Evolutionary conservation across 768 basidiomycete genomes (phyloP), one percentile per base, ranked within the genome.

Genomic region (Tricholoma sp.): DNA sequence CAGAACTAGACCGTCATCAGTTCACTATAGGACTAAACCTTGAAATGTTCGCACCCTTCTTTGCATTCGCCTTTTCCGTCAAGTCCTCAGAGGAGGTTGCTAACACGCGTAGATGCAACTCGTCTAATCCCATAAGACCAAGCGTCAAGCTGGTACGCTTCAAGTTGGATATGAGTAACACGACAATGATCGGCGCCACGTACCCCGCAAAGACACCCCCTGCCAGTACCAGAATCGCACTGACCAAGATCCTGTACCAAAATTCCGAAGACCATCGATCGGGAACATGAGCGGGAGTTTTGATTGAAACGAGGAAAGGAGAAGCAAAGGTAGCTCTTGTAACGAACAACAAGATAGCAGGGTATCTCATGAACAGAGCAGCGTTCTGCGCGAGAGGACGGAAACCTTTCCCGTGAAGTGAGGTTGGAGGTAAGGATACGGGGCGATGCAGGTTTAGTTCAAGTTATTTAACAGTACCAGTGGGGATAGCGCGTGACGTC

Each of bases 201-300:
- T 56, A 90, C 94, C 95, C 95, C 11, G 95, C 91, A 67, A 98
- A 97, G 4, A 94, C 86, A 52, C 95, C 95, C 2, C 95, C 95
- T 0, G 83, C 74, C 1, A 98, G 71, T 6, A 98, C 94, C 28
- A 98, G 77, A 2, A 72, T 67, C 3, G 72, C 75, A 52, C 88
- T 89, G 51, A 93, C 70, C 17, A 79, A 58, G 31, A 97, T 71
- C 66, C 94, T 91, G 57, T 72, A 82, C 77, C 80, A 90, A 69
- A 94, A 97, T 54, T 82, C 81, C 2, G 85, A 76, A 0, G 86
- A 83, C 20, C 80, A 82, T 17, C 63, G 63, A 36, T 70, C 68
- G 2, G 70, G 61, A 15, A 62, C 33, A 7, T 59, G 56, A 29
- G 47, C 52, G 56, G 58, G 60, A 11, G 6, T 34, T 31, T 56